phyloP scores from a whole-genome alignment of 495 filamentous ascomycete species.

The Xylaria palmicola region DNA sequence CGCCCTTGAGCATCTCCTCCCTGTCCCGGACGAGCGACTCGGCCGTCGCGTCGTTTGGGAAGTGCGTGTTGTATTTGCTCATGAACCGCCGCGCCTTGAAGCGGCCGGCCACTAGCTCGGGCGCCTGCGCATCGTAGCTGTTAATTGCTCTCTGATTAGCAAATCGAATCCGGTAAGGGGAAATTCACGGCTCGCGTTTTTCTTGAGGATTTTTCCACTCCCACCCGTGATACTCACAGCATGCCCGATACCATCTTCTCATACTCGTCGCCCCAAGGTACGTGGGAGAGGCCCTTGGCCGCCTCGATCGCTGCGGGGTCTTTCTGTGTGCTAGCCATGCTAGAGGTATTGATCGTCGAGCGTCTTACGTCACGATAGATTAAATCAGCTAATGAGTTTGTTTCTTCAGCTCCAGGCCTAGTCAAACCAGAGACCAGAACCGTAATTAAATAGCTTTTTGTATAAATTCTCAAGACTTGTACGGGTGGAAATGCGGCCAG shows the following conservation, averaged over 20 bases:
- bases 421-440: not conserved
- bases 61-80: conserved; percentile 50
- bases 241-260: conserved; percentile 58
- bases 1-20: conserved; percentile 18
- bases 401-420: no score
- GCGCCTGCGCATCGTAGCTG: conserved; percentile 42
- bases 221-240: conserved; percentile 46
- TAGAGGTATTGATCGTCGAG: not conserved
- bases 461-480: not conserved
- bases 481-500: not conserved
- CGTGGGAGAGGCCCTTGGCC: conserved; percentile 39
- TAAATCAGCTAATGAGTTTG: no score
- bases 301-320: conserved; percentile 44
- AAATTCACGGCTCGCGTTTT: not conserved
- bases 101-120: conserved; percentile 31
- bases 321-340: conserved; percentile 45
- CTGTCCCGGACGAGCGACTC: no score
- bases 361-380: not conserved
- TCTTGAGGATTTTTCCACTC: no score
- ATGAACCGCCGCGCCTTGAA: conserved; percentile 40
- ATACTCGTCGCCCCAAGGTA: conserved; percentile 51
- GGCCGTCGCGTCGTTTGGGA: conserved; percentile 40
- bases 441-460: not conserved
- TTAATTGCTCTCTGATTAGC: not conserved
- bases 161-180: no score